Evolutionary conservation across 305 asterid genomes (phyloP).

Genomic region (Andrographis paniculata): DNA sequence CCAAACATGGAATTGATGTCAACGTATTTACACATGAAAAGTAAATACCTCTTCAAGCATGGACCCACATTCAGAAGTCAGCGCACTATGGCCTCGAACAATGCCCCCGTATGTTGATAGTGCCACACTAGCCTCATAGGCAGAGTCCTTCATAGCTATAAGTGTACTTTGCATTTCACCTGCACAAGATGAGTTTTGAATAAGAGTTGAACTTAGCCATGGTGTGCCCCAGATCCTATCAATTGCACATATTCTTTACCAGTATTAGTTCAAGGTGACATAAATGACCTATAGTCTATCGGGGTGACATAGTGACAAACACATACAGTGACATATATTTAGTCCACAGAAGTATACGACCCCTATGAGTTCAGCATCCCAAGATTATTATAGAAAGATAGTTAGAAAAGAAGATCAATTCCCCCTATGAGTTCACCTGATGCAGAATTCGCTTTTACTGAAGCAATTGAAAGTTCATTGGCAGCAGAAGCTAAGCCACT

Average conservation of each 20-base stretch:
- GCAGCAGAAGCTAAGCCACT: conserved; percentile 70
- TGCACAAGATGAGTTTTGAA: conserved; percentile 28
- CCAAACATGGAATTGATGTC: too few relatives aligned
- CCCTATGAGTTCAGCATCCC: conserved; percentile 10
- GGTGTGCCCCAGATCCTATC: conserved; percentile 14
- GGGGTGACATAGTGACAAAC: too few relatives aligned
- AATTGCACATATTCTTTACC: conserved; percentile 12
- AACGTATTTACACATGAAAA: conserved; percentile 6
- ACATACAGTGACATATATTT: too few relatives aligned
- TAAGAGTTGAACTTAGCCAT: not conserved
- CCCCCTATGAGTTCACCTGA: conserved; percentile 48
- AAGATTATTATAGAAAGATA: conserved; percentile 3
- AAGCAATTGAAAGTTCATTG: conserved; percentile 74
- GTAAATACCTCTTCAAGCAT: conserved; percentile 94
- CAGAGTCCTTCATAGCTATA: conserved; percentile 84
- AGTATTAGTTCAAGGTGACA: conserved; percentile 12
- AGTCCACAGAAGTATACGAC: too few relatives aligned
- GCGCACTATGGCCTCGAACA: conserved; percentile 77
- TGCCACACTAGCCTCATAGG: conserved; percentile 71
- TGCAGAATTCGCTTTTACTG: conserved; percentile 70
- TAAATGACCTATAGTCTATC: conserved; percentile 6
- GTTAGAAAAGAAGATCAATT: not conserved
- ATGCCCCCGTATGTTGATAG: conserved; percentile 70
- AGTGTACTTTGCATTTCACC: conserved; percentile 90
- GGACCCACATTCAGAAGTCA: conserved; percentile 98